These are phyloP conservation scores for Colletotrichum paranaense DNA, from an alignment of 2,329 filamentous ascomycete species.

Conservation along the genomic window DNA sequence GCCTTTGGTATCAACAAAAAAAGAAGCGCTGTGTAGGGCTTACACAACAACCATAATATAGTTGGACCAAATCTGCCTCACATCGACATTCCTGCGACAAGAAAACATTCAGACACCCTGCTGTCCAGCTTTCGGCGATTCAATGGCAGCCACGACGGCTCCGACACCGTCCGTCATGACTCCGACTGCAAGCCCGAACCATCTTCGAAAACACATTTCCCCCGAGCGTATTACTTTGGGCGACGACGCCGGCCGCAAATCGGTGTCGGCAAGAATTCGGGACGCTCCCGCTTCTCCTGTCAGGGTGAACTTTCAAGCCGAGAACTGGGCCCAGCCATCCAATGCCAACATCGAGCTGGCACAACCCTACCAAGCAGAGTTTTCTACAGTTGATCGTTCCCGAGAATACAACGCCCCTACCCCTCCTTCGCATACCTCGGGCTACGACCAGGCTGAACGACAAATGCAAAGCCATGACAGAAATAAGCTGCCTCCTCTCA, in stretches of 20 bases:
- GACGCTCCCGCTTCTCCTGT: constrained; percentile 67
- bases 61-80: neutral
- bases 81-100: neutral
- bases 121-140: neutral
- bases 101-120: neutral
- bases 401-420: constrained; percentile 47
- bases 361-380: constrained; percentile 41
- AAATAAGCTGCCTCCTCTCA: constrained; percentile 22
- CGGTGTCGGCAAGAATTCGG: constrained; percentile 58
- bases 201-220: constrained; percentile 45
- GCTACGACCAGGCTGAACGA: constrained; percentile 24
- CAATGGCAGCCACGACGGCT: constrained; percentile 35
- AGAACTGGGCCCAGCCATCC: constrained; percentile 64
- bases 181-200: constrained; percentile 41
- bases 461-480: constrained; percentile 26
- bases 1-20: neutral
- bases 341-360: constrained; percentile 62
- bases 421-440: constrained; percentile 51
- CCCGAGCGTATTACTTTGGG: constrained; percentile 43
- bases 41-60: neutral
- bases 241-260: constrained; percentile 46
- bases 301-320: constrained; percentile 63
- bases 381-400: constrained; percentile 41
- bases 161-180: constrained; percentile 45
- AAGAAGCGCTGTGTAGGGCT: neutral